Conservation (phyloP, 129 eudicot genomes). For the Flaveria robusta region DNA sequence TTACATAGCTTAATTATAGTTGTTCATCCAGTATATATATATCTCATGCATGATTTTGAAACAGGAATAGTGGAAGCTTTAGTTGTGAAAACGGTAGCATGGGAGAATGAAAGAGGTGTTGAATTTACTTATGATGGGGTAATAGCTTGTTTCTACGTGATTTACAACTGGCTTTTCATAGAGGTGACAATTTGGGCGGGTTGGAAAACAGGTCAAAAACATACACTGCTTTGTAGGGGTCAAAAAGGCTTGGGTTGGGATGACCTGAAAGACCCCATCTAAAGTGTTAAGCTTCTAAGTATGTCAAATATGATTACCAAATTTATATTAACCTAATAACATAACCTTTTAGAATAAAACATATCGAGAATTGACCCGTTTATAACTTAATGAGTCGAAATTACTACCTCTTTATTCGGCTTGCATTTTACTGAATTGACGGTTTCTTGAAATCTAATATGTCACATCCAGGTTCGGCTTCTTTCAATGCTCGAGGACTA, state of each 20-base stretch:
- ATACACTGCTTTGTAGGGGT: background rate
- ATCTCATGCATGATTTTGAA: slow-evolving; percentile 23
- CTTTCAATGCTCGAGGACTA: slow-evolving; percentile 89
- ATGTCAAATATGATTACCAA: background rate
- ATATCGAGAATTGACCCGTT: background rate
- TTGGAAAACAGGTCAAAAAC: background rate
- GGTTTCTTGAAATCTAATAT: slow-evolving; percentile 13
- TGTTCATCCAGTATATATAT: background rate
- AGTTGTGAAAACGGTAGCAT: slow-evolving; percentile 51
- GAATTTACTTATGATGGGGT: slow-evolving; percentile 87
- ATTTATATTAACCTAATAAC: background rate
- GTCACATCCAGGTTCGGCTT: slow-evolving; percentile 60
- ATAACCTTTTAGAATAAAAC: background rate
- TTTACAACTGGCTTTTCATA: background rate
- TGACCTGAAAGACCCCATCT: background rate
- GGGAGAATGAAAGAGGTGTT: slow-evolving; percentile 84
- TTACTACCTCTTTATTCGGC: background rate
- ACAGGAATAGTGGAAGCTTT: slow-evolving; percentile 88
- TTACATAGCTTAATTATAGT: background rate
- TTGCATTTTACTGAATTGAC: background rate
- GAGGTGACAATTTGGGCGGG: slow-evolving; percentile 6
- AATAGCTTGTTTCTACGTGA: slow-evolving; percentile 32
- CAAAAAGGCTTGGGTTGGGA: background rate
- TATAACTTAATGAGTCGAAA: background rate
- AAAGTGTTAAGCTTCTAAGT: background rate